Conservation (phyloP, 2,329 filamentous ascomycete genomes). For the Colletotrichum trifolii region DNA sequence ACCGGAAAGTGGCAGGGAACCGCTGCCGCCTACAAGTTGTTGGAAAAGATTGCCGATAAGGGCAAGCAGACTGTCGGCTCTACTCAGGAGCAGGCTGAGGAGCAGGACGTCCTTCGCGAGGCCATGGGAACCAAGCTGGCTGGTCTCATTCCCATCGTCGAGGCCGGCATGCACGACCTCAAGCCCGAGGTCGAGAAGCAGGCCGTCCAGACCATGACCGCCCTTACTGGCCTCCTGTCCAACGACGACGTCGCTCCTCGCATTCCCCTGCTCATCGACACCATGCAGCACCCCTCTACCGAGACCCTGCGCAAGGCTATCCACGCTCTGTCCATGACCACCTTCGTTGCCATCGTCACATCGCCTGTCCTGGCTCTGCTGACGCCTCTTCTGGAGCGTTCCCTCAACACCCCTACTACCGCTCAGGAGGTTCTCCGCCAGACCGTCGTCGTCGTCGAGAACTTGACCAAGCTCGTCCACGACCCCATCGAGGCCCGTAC, state of each 20-base stretch:
- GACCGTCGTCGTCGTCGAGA: conserved; percentile 96
- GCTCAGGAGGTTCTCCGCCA: conserved; percentile 94
- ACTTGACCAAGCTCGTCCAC: conserved; percentile 97
- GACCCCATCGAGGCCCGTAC: conserved; percentile 92
- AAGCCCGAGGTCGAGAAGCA: conserved; percentile 91
- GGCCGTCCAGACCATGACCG: conserved; percentile 91
- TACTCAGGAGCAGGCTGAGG: conserved; percentile 83
- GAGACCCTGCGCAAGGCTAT: conserved; percentile 95
- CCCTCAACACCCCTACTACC: conserved; percentile 90
- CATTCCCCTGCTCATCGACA: conserved; percentile 91
- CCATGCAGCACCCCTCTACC: conserved; percentile 92
- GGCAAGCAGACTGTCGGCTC: conserved; percentile 83
- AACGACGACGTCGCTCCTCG: conserved; percentile 97
- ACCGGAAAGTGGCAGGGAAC: conserved; percentile 98
- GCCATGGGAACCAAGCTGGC: conserved; percentile 91
- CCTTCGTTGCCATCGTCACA: conserved; percentile 96
- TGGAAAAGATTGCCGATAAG: conserved; percentile 96
- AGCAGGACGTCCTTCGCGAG: conserved; percentile 91
- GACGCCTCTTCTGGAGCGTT: conserved; percentile 93
- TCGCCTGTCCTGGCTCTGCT: conserved; percentile 94
- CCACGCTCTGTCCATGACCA: conserved; percentile 95
- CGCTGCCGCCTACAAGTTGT: conserved; percentile 83
- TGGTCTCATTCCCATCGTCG: conserved; percentile 88
- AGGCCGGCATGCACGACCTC: conserved; percentile 95
- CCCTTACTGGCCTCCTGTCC: conserved; percentile 87